phyloP scores from a whole-genome alignment of 2,329 filamentous ascomycete species.

The Huntiella decipiens region DNA sequence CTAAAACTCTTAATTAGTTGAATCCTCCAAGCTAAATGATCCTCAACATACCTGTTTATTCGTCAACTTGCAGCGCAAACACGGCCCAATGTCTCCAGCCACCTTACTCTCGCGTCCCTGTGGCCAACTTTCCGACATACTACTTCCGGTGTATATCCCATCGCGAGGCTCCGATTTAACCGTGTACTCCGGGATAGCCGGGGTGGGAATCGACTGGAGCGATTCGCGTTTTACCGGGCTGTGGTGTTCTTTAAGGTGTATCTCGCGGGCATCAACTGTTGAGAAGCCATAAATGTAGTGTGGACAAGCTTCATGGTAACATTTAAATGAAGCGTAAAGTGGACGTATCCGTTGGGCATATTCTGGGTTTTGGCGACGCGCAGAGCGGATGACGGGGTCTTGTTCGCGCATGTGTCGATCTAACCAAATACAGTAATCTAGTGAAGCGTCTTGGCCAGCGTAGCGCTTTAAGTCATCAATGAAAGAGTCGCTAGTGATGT shows the following conservation, averaged over 20 bases:
- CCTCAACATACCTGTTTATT: conserved; percentile 8
- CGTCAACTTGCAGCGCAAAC: conserved; percentile 9
- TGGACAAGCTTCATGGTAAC: conserved; percentile 34
- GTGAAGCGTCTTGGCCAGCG: conserved; percentile 17
- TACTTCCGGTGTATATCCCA: conserved; percentile 21
- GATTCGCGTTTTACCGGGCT: too few species aligned
- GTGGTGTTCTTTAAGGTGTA: conserved; percentile 29
- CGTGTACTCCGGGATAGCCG: conserved; percentile 1
- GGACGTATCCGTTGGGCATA: too few species aligned
- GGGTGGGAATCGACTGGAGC: too few species aligned
- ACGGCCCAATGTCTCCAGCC: conserved; percentile 5
- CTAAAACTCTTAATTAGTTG: conserved; percentile 1
- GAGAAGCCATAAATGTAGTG: conserved; percentile 40
- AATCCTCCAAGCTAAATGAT: neutral
- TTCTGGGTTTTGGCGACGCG: conserved; percentile 7
- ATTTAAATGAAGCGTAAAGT: conserved; percentile 23
- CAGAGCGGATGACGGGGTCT: conserved; percentile 6
- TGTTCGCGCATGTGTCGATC: conserved; percentile 3
- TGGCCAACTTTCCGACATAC: conserved; percentile 14
- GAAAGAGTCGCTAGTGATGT: conserved; percentile 24
- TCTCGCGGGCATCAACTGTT: conserved; percentile 30
- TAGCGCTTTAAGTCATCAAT: conserved; percentile 21
- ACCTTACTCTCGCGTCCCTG: neutral
- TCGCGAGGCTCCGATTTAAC: conserved; percentile 26
- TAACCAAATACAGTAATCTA: conserved; percentile 6